Evolutionary conservation across 2,329 filamentous ascomycete genomes (phyloP).

Genomic region (Colletotrichum sp.): DNA sequence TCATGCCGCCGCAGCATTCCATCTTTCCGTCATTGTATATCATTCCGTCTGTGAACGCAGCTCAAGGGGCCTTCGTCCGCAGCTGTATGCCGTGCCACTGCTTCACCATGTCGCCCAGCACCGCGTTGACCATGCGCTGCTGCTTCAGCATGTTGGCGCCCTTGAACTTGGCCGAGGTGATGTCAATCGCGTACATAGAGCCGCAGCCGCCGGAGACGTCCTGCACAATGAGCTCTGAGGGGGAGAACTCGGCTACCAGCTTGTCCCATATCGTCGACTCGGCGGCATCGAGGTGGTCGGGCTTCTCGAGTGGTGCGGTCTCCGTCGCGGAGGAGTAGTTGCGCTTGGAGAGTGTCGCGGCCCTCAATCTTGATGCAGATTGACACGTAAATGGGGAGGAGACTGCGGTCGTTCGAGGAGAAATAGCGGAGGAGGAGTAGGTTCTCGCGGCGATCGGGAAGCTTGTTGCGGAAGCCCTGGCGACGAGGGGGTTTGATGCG

Average conservation of each 20-base stretch:
- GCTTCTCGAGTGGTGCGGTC: conserved; percentile 39
- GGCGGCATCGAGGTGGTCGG: conserved; percentile 57
- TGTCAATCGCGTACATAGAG: conserved; percentile 86
- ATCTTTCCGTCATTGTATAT: neutral
- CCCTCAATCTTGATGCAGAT: neutral
- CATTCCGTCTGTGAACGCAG: neutral
- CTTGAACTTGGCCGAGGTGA: conserved; percentile 73
- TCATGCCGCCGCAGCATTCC: neutral
- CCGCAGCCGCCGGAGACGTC: conserved; percentile 86
- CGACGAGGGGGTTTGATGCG: neutral
- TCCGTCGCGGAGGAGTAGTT: conserved; percentile 4
- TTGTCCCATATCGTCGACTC: conserved; percentile 65
- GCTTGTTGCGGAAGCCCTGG: conserved; percentile 30
- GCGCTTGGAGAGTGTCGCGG: neutral
- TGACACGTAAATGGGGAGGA: neutral
- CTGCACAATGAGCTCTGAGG: conserved; percentile 66
- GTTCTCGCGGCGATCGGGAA: conserved; percentile 48
- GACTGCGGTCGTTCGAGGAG: neutral
- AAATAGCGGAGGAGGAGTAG: neutral
- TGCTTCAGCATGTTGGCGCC: conserved; percentile 79
- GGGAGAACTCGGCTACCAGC: conserved; percentile 53
- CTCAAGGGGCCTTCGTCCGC: conserved; percentile 65
- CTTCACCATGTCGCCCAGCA: conserved; percentile 78
- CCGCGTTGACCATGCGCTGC: conserved; percentile 79
- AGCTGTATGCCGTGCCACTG: conserved; percentile 85